These are phyloP conservation scores for Megacollybia marginata DNA, from an alignment of 768 basidiomycete genomes.

Conservation along the genomic window DNA sequence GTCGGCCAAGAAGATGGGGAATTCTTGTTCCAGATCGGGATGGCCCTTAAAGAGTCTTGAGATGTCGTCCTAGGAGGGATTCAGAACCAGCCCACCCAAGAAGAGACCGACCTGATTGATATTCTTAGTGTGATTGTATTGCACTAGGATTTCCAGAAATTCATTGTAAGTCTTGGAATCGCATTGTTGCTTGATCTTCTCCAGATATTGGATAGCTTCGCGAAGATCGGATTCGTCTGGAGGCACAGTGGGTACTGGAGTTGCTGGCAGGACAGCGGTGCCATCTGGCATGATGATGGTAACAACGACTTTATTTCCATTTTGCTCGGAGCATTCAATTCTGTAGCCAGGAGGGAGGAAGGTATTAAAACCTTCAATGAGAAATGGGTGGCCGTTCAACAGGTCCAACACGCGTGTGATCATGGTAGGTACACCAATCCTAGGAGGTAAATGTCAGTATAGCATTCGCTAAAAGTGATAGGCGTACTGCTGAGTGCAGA, in stretches of 20 bases:
- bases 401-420: constrained; percentile 92
- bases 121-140: too few species aligned
- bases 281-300: constrained; percentile 75
- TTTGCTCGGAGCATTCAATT: constrained; percentile 75
- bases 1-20: too few species aligned
- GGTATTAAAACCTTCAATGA: constrained; percentile 98
- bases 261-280: constrained; percentile 51
- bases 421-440: constrained; percentile 96
- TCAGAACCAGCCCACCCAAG: too few species aligned
- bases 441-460: constrained; percentile 24
- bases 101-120: too few species aligned
- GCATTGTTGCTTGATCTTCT: constrained; percentile 93
- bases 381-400: constrained; percentile 81
- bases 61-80: too few species aligned
- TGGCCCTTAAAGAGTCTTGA: too few species aligned
- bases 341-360: constrained; percentile 93
- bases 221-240: constrained; percentile 31
- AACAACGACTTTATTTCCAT: constrained; percentile 63
- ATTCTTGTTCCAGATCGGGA: too few species aligned
- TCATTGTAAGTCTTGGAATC: constrained; percentile 87
- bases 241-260: constrained; percentile 36
- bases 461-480: background rate
- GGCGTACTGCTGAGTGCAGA: constrained; percentile 66
- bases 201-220: constrained; percentile 89
- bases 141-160: too few species aligned